Percentiles rank a stretch among this genome's conserved stretches.
phyloP scores from a whole-genome alignment of 2,329 filamentous ascomycete species.

The Sphaerostilbella broomeana region DNA sequence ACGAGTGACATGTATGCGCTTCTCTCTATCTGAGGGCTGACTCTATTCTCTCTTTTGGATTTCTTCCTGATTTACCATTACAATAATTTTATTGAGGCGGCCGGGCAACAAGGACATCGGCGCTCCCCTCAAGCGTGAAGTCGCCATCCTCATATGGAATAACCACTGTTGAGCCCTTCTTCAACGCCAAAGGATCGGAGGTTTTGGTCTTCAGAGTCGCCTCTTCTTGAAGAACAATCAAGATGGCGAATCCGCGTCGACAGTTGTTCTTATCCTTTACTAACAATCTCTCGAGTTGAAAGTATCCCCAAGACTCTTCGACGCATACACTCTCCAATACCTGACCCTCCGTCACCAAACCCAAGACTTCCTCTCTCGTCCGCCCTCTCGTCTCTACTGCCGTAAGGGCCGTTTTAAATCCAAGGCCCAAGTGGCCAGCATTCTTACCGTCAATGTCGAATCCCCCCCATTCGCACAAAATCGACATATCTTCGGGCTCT shows the following conservation, averaged over 20 bases:
- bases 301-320: conserved; percentile 14
- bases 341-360: conserved; percentile 5
- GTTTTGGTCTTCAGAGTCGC: conserved; percentile 6
- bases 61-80: too few species aligned
- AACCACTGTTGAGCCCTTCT: conserved; percentile 14
- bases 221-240: conserved; percentile 12
- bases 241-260: conserved; percentile 13
- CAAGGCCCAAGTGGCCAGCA: conserved; percentile 16
- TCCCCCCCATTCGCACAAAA: conserved; percentile 17
- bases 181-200: conserved; percentile 3
- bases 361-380: conserved; percentile 10
- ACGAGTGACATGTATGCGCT: too few species aligned
- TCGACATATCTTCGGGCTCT: conserved; percentile 16
- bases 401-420: conserved; percentile 15
- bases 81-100: conserved; percentile 13
- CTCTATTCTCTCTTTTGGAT: too few species aligned
- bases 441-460: conserved; percentile 14
- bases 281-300: conserved; percentile 11
- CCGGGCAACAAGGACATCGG: conserved; percentile 15
- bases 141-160: conserved; percentile 14
- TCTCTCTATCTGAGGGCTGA: too few species aligned
- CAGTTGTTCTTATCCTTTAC: conserved; percentile 5
- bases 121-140: conserved; percentile 11
- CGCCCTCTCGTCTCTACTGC: conserved; percentile 12
- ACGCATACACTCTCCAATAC: conserved; percentile 6